These are phyloP conservation scores for Podosphaera aphanis DNA, from an alignment of 2,329 filamentous ascomycete species.

Conservation along the genomic window DNA sequence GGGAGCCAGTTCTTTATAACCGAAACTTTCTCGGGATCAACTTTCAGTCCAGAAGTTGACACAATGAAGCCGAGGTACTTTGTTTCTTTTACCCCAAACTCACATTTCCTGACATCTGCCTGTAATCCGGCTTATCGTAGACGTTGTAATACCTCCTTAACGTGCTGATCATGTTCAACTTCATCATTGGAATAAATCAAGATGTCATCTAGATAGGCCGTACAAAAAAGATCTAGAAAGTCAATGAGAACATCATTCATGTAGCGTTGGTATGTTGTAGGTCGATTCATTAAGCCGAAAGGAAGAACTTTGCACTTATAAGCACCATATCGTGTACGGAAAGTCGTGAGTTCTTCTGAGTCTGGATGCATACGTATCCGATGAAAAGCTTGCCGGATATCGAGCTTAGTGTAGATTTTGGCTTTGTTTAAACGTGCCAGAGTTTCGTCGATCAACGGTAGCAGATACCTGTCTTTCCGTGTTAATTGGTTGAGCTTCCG, in stretches of 20 bases:
- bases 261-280: slow-evolving; percentile 1
- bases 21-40: background rate
- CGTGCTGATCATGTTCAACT: background rate
- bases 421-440: background rate
- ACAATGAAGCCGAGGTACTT: no score
- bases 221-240: slow-evolving; percentile 1
- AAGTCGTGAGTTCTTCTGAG: slow-evolving; percentile 1
- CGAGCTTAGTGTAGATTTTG: background rate
- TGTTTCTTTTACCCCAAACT: background rate
- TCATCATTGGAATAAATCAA: slow-evolving; percentile 3
- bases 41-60: no score
- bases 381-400: slow-evolving; percentile 2
- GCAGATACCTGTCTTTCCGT: background rate
- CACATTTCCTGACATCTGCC: background rate
- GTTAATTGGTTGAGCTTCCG: background rate
- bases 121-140: background rate
- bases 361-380: background rate
- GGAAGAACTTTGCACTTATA: slow-evolving; percentile 3
- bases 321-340: background rate
- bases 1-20: background rate
- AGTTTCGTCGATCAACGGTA: background rate
- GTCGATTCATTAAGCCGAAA: slow-evolving; percentile 1
- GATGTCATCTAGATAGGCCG: slow-evolving; percentile 1
- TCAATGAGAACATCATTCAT: slow-evolving; percentile 3
- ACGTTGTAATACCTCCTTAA: slow-evolving; percentile 1